A percentile compares a stretch with the other conserved stretches of the same genome.
These are phyloP conservation scores for Allomyces macrogynus DNA, from an alignment of 192 early-diverging fungal species.

Conservation along the genomic window DNA sequence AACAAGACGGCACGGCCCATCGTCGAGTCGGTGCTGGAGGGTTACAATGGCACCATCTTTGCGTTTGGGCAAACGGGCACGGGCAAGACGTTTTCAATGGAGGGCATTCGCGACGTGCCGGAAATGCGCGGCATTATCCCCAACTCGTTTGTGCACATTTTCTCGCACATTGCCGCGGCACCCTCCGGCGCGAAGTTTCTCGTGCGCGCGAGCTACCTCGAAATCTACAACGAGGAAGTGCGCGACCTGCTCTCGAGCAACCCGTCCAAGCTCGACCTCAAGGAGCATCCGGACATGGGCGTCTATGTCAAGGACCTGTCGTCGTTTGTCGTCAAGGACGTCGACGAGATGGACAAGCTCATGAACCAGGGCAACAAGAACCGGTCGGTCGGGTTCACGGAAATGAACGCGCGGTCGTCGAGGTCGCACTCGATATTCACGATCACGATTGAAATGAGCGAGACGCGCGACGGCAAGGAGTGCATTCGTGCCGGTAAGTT, in stretches of 20 bases:
- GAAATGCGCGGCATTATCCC: conserved; percentile 44
- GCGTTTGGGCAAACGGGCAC: conserved; percentile 50
- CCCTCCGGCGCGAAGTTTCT: conserved; percentile 24
- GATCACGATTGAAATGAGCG: conserved; percentile 20
- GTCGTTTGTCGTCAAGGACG: conserved; percentile 39
- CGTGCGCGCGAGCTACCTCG: conserved; percentile 40
- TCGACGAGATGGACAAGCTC: conserved; percentile 38
- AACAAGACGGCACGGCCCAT: conserved; percentile 47
- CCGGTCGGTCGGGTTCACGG: conserved; percentile 50
- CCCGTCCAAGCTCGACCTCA: conserved; percentile 30
- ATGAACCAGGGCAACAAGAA: conserved; percentile 46
- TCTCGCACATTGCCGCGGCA: conserved; percentile 23
- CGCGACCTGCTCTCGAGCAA: conserved; percentile 31
- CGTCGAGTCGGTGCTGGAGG: conserved; percentile 47
- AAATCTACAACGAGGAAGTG: conserved; percentile 51
- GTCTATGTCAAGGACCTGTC: conserved; percentile 40
- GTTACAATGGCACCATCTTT: conserved; percentile 80
- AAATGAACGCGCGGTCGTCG: conserved; percentile 38
- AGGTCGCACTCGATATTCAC: conserved; percentile 41
- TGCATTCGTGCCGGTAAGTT: conserved; percentile 39
- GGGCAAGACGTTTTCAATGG: conserved; percentile 48
- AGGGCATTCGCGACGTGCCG: conserved; percentile 35
- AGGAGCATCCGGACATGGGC: conserved; percentile 38
- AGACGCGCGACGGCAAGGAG: conserved; percentile 21
- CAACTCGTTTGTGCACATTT: conserved; percentile 44